Base-by-base conservation (phyloP, 306 rosid species). In the Pueraria montana region DNA sequence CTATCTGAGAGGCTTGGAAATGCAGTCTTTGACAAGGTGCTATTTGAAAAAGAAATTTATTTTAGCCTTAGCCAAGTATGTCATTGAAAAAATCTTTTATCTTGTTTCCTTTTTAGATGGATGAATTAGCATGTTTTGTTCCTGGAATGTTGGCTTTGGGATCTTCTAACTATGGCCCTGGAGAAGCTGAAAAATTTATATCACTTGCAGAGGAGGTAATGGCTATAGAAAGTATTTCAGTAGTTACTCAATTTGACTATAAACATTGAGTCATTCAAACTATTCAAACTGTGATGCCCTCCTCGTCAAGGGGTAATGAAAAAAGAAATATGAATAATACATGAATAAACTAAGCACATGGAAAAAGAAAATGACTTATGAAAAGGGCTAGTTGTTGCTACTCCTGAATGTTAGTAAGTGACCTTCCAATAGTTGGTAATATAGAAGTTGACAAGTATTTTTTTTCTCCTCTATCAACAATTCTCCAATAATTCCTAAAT, bases 111-210 rank as follows among this genome's bases (percentile, higher is more conserved):
- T 69, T 87, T 80, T 76, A 91, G 94, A 91, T 91, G 94, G 94
- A 91, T 80, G 94, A 91, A 82, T 87, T 91, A 80, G 94, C 94
- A n/a, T 91, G 94, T 82, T 91, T 91, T 86, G 91, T 85, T 86
- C 94, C 94, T 73, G 94, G 94, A 68, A 91, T 91, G 94, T 18
- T 91, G 80, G 89, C 90, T 74, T 69, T 91, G 73, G 94, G 92
- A 84, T 87, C 92, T 70, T 76, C 87, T 50, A 89, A 88, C 66
- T 87, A 84, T 52, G 73, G 67, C 64, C 72, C 82, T n/a, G 87
- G 56, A 78, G 91, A 91, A 83, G 91, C 89, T 46, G 69, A 36
- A 58, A 89, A 80, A 49, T 4, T 79, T 65, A 45, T 91, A 70
- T 59, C 89, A 42, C 91, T 91, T 69, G 94, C 94, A 13, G 87